Evolutionary conservation across 345 rosid genomes (phyloP).

Genomic region (Salix arbutifolia): DNA sequence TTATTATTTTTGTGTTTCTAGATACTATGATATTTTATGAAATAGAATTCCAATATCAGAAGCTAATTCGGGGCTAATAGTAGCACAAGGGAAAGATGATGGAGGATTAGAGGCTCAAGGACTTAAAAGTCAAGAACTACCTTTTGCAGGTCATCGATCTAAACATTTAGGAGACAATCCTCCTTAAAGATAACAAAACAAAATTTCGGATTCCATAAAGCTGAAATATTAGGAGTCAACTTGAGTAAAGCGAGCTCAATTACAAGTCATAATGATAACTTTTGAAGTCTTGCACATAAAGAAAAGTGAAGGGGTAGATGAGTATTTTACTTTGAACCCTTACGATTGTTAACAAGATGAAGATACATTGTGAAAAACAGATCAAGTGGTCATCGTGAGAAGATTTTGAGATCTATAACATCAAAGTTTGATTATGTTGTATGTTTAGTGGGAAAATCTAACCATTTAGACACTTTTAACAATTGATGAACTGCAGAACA

Average conservation of each 20-base stretch:
- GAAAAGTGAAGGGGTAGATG: neutral
- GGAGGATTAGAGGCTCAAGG: slow-evolving; percentile 1
- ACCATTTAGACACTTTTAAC: neutral
- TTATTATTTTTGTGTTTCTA: too few species aligned
- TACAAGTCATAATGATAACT: neutral
- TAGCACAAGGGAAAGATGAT: neutral
- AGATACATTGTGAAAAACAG: neutral
- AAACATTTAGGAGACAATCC: neutral
- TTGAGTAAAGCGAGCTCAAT: slow-evolving; percentile 1
- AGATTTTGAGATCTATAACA: slow-evolving; percentile 4
- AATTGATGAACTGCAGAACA: neutral
- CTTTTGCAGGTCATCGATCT: slow-evolving; percentile 15
- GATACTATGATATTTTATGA: too few species aligned
- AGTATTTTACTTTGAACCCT: slow-evolving; percentile 8
- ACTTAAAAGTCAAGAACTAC: slow-evolving; percentile 9
- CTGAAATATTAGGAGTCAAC: slow-evolving; percentile 1
- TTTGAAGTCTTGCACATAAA: slow-evolving; percentile 10
- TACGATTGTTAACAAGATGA: slow-evolving; percentile 6
- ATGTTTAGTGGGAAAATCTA: neutral
- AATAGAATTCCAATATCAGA: neutral
- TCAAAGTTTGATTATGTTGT: slow-evolving; percentile 3
- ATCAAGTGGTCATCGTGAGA: slow-evolving; percentile 8
- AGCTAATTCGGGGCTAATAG: neutral
- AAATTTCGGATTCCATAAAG: slow-evolving; percentile 9
- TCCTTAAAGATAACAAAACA: neutral